phyloP scores from a whole-genome alignment of 2,329 filamentous ascomycete genomes.

The Helminthosporium solani region DNA sequence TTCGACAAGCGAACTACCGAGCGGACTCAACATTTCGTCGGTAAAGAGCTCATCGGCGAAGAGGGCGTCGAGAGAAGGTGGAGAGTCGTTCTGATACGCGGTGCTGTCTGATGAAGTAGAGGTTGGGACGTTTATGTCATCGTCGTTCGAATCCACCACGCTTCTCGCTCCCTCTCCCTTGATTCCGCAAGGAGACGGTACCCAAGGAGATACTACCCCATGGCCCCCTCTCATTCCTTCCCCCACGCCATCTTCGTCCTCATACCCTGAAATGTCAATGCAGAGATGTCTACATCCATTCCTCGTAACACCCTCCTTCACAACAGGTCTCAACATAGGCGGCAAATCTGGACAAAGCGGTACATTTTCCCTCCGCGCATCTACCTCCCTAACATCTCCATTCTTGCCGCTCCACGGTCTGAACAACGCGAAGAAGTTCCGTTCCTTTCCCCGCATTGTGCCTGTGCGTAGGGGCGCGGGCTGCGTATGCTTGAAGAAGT shows the following conservation, averaged over 20 bases:
- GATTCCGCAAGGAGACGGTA: too few species aligned
- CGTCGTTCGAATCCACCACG: too few species aligned
- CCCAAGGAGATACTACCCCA: too few species aligned
- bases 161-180: constrained; percentile 10
- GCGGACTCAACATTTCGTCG: constrained; percentile 31
- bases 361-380: not conserved
- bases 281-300: not conserved
- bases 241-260: not conserved
- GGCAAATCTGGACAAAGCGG: not conserved
- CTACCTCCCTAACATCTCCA: not conserved
- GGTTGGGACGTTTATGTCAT: too few species aligned
- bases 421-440: not conserved
- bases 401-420: too few species aligned
- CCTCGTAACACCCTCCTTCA: not conserved
- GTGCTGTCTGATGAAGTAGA: constrained; percentile 5
- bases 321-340: not conserved
- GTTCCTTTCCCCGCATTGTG: not conserved
- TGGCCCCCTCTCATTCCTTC: not conserved
- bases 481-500: not conserved
- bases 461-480: not conserved
- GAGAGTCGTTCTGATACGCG: too few species aligned
- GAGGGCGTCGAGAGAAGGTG: too few species aligned
- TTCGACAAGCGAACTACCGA: constrained; percentile 21
- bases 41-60: constrained; percentile 20
- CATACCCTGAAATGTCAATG: not conserved